Base-by-base conservation (phyloP, 805 yeast species). In the Pichia occidentalis region DNA sequence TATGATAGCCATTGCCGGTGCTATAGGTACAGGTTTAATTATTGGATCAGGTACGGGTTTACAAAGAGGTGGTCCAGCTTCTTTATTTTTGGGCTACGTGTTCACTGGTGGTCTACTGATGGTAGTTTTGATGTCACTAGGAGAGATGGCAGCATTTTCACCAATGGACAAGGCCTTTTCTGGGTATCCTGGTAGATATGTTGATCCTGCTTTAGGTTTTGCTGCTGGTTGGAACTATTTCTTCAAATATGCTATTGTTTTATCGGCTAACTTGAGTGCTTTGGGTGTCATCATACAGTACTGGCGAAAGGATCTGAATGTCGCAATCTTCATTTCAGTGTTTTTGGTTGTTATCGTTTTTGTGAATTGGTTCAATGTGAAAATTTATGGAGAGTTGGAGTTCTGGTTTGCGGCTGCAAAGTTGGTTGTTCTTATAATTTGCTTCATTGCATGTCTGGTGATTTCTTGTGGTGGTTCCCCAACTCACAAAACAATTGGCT, bases 401-500 rank as follows among this genome's bases (percentile, higher is more conserved):
- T 71, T 70, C 40, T 67, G 69, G 67, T 53, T 67, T 19, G 55
- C 69, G 6, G 46, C 68, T 13, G 67, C 67, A 9, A 71, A 71
- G 34, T 24, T 45, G 45, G 63, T 69, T 39, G 41, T 67, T 8
- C 55, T 71, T 32, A 64, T 67, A 21, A 49, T 67, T 11, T 74
- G 74, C 3, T 37, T 34, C 24, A 34, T 45, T 10, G 30, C 42
- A 2, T 43, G 44, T 25, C 18, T 43, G 6, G 64, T 71, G 37
- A 50, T 71, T 39, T 64, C 73, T 24, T 65, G 65, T 36, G 77
- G 77, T 14, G 75, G 75, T 19, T 67, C 68, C 43, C 77, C 77
- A 8, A 44, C 57, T 24, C 65, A 63, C 29, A 70, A 67, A 39
- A 63, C 55, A 7, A 52, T 53, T 36, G 65, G 65, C 3, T 59